Conservation (phyloP, 805 yeast species). For the Candida boidinii region DNA sequence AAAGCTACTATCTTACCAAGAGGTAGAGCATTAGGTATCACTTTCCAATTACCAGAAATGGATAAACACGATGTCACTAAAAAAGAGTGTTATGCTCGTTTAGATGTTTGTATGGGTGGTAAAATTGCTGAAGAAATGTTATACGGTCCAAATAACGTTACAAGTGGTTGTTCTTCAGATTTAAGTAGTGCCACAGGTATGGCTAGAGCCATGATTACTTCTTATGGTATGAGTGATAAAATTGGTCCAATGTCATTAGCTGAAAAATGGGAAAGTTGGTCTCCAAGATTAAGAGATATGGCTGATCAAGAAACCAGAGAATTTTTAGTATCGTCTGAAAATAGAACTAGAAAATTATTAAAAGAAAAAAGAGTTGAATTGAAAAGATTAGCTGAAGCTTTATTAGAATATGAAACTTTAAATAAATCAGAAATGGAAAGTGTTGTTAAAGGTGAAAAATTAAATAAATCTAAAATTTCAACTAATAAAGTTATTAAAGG, state of each 20-base stretch:
- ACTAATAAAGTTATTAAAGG: slow-evolving; percentile 68
- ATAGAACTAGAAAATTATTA: slow-evolving; percentile 66
- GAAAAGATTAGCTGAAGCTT: slow-evolving; percentile 83
- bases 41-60: slow-evolving; percentile 97
- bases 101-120: slow-evolving; percentile 99
- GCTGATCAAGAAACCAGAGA: slow-evolving; percentile 91
- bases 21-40: slow-evolving; percentile 93
- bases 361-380: slow-evolving; percentile 58
- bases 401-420: slow-evolving; percentile 90
- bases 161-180: slow-evolving; percentile 93
- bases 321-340: slow-evolving; percentile 65
- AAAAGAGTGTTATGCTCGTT: slow-evolving; percentile 79
- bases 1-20: slow-evolving; percentile 96
- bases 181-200: slow-evolving; percentile 82
- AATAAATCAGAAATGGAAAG: slow-evolving; percentile 85
- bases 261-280: slow-evolving; percentile 94
- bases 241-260: slow-evolving; percentile 89
- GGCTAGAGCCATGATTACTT: slow-evolving; percentile 95
- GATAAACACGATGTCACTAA: slow-evolving; percentile 92
- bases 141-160: slow-evolving; percentile 86
- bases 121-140: slow-evolving; percentile 92
- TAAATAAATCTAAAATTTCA: slow-evolving; percentile 58
- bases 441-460: slow-evolving; percentile 70
- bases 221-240: slow-evolving; percentile 90
- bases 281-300: slow-evolving; percentile 73